Conservation (phyloP, 2,329 filamentous ascomycete species). For the Talaromyces piceae region DNA sequence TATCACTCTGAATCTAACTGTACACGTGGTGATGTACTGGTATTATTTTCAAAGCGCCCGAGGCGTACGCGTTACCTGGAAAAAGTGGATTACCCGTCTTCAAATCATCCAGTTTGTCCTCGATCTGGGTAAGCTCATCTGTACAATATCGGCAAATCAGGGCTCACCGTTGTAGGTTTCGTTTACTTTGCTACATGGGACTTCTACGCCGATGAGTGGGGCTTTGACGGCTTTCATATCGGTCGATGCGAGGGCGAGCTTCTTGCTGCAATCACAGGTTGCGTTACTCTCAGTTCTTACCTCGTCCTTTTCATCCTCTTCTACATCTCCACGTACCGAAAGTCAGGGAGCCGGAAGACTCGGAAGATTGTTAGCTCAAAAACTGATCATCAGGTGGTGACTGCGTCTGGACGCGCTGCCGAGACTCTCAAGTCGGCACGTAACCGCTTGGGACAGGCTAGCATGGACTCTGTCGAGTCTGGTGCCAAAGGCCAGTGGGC, state of each 20-base stretch:
- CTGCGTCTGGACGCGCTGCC: slow-evolving; percentile 14
- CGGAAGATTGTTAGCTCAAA: slow-evolving; percentile 33
- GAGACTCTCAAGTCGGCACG: slow-evolving; percentile 16
- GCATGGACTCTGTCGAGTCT: slow-evolving; percentile 13
- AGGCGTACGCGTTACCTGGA: slow-evolving; percentile 91
- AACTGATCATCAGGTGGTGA: slow-evolving; percentile 56
- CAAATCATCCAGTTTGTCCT: slow-evolving; percentile 93
- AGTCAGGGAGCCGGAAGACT: slow-evolving; percentile 35
- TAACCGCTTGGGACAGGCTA: slow-evolving; percentile 11
- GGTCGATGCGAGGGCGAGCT: slow-evolving; percentile 84
- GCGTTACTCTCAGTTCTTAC: slow-evolving; percentile 81
- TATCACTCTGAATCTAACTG: slow-evolving; percentile 77
- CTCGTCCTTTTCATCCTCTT: slow-evolving; percentile 91
- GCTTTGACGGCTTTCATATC: slow-evolving; percentile 61
- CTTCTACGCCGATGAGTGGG: slow-evolving; percentile 81
- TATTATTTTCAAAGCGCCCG: slow-evolving; percentile 97
- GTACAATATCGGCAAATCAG: neutral
- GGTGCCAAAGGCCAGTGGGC: slow-evolving; percentile 12
- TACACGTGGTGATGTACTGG: slow-evolving; percentile 98
- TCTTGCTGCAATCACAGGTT: slow-evolving; percentile 81
- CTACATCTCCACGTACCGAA: slow-evolving; percentile 83
- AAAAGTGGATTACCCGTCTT: slow-evolving; percentile 92
- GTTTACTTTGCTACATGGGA: slow-evolving; percentile 94
- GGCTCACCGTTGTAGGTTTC: slow-evolving; percentile 52
- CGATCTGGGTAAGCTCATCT: slow-evolving; percentile 63